These are phyloP conservation scores for Prinsepia uniflora DNA, from an alignment of 306 rosid species.

Conservation along the genomic window DNA sequence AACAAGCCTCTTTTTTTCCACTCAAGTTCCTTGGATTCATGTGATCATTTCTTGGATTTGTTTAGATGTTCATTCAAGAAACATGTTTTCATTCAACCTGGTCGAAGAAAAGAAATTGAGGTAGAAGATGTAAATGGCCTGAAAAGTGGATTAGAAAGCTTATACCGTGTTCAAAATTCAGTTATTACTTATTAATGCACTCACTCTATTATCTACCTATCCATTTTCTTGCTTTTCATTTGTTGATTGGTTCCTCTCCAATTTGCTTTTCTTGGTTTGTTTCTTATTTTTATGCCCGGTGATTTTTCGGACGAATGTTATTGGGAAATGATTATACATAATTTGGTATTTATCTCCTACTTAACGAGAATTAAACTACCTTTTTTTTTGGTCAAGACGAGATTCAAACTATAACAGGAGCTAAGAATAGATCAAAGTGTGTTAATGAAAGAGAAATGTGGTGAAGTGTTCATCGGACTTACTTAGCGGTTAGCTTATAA, in stretches of 20 bases:
- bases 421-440: no score
- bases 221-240: background rate
- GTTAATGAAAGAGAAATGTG: no score
- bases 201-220: background rate
- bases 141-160: slow-evolving; percentile 28
- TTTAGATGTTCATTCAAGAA: slow-evolving; percentile 24
- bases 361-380: no score
- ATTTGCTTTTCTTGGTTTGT: background rate
- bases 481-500: no score
- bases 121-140: slow-evolving; percentile 42
- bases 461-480: no score
- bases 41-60: slow-evolving; percentile 29
- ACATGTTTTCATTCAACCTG: slow-evolving; percentile 20
- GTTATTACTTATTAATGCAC: background rate
- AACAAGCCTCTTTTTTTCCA: slow-evolving; percentile 18
- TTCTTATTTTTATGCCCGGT: background rate
- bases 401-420: no score
- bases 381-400: no score
- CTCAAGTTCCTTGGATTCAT: slow-evolving; percentile 18
- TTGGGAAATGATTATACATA: no score
- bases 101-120: slow-evolving; percentile 27
- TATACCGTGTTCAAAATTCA: slow-evolving; percentile 25
- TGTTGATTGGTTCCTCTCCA: background rate
- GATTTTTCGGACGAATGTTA: background rate
- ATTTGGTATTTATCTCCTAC: no score